Evolutionary conservation across 352 stramenopile species (phyloP), one percentile per base, ranked within the genome.

Genomic region (Phytopythium oedochilum): DNA sequence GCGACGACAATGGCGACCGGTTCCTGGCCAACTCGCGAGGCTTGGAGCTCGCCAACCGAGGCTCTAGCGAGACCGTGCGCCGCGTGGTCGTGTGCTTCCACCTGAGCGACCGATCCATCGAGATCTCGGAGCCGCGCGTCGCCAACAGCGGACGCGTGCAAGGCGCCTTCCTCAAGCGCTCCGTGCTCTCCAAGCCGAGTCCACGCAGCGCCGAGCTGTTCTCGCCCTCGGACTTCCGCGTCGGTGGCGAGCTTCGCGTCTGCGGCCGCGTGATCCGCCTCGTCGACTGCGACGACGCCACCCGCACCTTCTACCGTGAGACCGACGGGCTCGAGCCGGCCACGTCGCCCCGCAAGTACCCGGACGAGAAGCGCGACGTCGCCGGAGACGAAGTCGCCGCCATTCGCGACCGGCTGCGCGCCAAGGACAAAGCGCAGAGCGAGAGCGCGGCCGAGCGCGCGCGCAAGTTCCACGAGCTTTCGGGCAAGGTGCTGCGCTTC

Each of bases 401-500:
- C 3, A 23, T 55, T 17, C 32, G 25, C 5, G 49, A 44, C 10
- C 35, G 34, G 26, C 49, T 55, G 34, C 49, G 35, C 0, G 34
- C 34, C 0, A 18, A 23, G 14, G 77, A 85, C 5, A 59, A 66
- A 8, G 69, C 88, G 18, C 90, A 89, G 31, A 51, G 60, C 5
- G 53, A 69, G 38, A 85, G 71, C 44, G 67, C 71, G 18, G 63
- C 68, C 12, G 75, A 86, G 43, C 57, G 67, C 7, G 70, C 75
- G 36, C 78, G 82, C 52, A 86, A 91, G 64, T 92, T 92, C 59
- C 76, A 88, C 57, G 71, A 85, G 36, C 70, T 87, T 52, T 83
- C 86, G 49, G 81, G 88, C 50, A 87, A 96, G 31, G 89, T 97
- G 25, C 74, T 98, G 44, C 71, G 88, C 25, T 98, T 98, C 66